Conservation (phyloP, 768 basidiomycete genomes). For the Hemileccinum impolitum region DNA sequence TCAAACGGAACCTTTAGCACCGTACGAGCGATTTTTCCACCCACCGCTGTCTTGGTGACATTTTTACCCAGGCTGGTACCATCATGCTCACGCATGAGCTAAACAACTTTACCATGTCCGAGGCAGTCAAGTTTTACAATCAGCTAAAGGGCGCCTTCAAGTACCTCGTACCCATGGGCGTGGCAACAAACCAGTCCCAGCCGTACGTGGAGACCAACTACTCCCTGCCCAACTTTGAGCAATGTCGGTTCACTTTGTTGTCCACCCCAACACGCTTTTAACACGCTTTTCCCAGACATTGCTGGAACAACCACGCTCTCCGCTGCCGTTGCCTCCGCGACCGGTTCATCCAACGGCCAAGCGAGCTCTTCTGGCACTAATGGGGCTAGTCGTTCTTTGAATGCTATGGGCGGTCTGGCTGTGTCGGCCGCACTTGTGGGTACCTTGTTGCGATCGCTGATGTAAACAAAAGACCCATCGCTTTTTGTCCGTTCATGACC, state of each 20-base stretch:
- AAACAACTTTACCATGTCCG: conserved; percentile 59
- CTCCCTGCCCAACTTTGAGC: conserved; percentile 39
- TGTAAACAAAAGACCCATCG: background rate
- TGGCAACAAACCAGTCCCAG: conserved; percentile 47
- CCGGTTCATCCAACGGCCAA: conserved; percentile 3
- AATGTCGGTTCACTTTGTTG: conserved; percentile 37
- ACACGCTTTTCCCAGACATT: conserved; percentile 15
- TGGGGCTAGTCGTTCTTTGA: background rate
- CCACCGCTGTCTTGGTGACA: background rate
- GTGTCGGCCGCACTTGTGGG: conserved; percentile 16
- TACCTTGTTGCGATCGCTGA: conserved; percentile 15
- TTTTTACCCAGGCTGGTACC: conserved; percentile 37
- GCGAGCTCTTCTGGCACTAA: background rate
- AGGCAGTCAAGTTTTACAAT: conserved; percentile 51
- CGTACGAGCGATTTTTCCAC: conserved; percentile 23
- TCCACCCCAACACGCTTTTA: background rate
- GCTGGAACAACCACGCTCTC: conserved; percentile 24
- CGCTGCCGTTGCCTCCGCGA: background rate
- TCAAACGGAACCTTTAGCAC: conserved; percentile 39
- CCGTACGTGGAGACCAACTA: conserved; percentile 51
- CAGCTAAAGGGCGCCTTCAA: conserved; percentile 43
- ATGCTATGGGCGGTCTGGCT: background rate
- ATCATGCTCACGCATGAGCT: conserved; percentile 59
- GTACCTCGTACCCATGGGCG: conserved; percentile 51
- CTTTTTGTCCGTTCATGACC: background rate